Evolutionary conservation across 2,329 filamentous ascomycete genomes (phyloP).

Genomic region (Mariannaea sp.): DNA sequence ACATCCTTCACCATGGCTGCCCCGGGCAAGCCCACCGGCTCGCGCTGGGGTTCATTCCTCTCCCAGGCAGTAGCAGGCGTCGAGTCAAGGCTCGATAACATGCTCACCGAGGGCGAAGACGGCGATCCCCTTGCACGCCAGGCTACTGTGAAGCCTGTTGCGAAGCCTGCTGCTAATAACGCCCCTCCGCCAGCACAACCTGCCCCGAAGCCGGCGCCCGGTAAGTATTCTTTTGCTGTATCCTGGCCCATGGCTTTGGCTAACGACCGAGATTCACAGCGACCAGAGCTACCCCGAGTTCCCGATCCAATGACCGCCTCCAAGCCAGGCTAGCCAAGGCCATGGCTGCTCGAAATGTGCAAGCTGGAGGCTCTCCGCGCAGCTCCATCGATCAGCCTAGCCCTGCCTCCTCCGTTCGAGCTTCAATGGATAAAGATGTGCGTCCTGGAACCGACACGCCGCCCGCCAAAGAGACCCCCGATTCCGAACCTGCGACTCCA

Average conservation of each 20-base stretch:
- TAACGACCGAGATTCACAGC: slow-evolving; percentile 12
- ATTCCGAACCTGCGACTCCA: slow-evolving; percentile 21
- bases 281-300: slow-evolving; percentile 68
- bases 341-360: slow-evolving; percentile 69
- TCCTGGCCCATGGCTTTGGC: neutral
- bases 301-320: slow-evolving; percentile 74
- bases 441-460: slow-evolving; percentile 25
- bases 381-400: slow-evolving; percentile 44
- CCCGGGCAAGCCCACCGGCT: slow-evolving; percentile 53
- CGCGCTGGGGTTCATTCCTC: slow-evolving; percentile 61
- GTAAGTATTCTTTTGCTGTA: slow-evolving; percentile 27
- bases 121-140: slow-evolving; percentile 21
- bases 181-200: slow-evolving; percentile 6
- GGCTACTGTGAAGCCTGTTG: slow-evolving; percentile 1
- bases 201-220: slow-evolving; percentile 38
- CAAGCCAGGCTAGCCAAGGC: slow-evolving; percentile 90
- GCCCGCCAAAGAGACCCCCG: slow-evolving; percentile 21
- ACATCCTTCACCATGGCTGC: slow-evolving; percentile 49
- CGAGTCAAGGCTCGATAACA: slow-evolving; percentile 89
- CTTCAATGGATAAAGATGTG: slow-evolving; percentile 37
- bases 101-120: slow-evolving; percentile 78
- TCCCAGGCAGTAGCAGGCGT: slow-evolving; percentile 92
- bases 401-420: slow-evolving; percentile 37
- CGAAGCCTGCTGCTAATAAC: slow-evolving; percentile 13
- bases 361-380: slow-evolving; percentile 39